Conservation (phyloP, 2,329 filamentous ascomycete species). For the Leptographium radiaticola region DNA sequence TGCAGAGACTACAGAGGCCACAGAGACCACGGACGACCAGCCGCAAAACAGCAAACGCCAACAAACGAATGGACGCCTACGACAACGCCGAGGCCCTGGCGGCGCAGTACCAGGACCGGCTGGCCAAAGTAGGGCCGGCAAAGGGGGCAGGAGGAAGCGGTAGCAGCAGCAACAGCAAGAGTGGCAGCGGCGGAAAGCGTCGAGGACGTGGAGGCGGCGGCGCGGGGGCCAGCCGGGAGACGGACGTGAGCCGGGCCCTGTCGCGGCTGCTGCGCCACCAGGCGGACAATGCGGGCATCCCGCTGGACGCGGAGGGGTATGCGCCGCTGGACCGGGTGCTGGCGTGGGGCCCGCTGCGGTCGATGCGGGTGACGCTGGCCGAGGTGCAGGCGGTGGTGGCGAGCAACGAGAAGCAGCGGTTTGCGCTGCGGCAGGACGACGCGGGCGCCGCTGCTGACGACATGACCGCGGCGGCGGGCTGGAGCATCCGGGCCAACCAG, state of each 20-base stretch:
- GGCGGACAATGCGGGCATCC: slow-evolving; percentile 41
- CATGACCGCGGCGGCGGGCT: slow-evolving; percentile 42
- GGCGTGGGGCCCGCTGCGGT: slow-evolving; percentile 45
- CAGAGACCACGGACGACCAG: too few species aligned
- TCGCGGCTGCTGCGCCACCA: slow-evolving; percentile 43
- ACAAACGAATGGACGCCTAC: slow-evolving; percentile 4
- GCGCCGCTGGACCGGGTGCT: slow-evolving; percentile 44
- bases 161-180: background rate
- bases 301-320: slow-evolving; percentile 45
- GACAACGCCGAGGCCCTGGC: slow-evolving; percentile 11
- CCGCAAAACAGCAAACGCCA: too few species aligned
- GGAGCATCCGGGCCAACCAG: slow-evolving; percentile 88
- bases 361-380: slow-evolving; percentile 57
- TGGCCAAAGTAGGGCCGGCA: background rate
- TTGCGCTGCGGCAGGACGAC: slow-evolving; percentile 51
- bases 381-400: slow-evolving; percentile 60
- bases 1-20: too few species aligned
- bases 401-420: slow-evolving; percentile 82
- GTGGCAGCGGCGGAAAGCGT: background rate
- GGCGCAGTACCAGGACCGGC: slow-evolving; percentile 9
- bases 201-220: slow-evolving; percentile 7
- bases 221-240: slow-evolving; percentile 19
- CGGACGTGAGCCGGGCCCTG: slow-evolving; percentile 39
- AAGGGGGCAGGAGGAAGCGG: background rate
- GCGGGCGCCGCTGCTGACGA: slow-evolving; percentile 4